Evolutionary conservation across 768 basidiomycete genomes (phyloP), one percentile per base, ranked within the genome.

Genomic region (Leucosporidium creatinivorum): DNA sequence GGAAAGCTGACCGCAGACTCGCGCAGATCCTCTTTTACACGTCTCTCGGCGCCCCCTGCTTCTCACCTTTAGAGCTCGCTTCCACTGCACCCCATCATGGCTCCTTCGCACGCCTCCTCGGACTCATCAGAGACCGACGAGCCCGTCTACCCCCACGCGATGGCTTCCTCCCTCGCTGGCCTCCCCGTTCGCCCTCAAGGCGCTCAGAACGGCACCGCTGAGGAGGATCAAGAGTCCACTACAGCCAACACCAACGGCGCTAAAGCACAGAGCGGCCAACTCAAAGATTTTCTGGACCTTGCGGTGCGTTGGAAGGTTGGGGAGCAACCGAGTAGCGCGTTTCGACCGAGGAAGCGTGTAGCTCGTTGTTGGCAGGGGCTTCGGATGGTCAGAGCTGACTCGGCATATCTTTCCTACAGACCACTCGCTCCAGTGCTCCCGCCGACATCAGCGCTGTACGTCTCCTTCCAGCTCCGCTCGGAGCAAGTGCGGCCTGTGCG

Each of bases 151-250:
- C 50, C 26, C 18, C 26, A 50, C 26, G 39, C 44, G 28, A 54
- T 72, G 33, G 67, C 67, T 25, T 15, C 64, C 25, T 72, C 70
- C 1, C 65, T 72, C 49, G 57, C 70, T 10, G 61, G 62, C 8
- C 65, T 72, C 23, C 70, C 67, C n/a, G 59, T 65, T 5, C 36
- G 63, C 30, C 31, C 23, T 25, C 51, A 30, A 1, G 52, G 61
- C 31, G 61, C 50, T 26, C 65, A 61, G 36, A 33, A 56, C 25
- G 25, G 17, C 54, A 50, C 17, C 0, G 28, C 54, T 31, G 44
- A 54, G 62, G n/a, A n/a, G 2, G 36, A 9, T 17, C 31, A 36
- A 17, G 57, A 36, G 23, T 23, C 30, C 33, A 44, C 31, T 17
- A 26, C 13, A 23, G 33, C 49, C 49, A 23, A 33, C 8, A 23